Evolutionary conservation across 805 yeast genomes (phyloP).

Genomic region (Alloascoidea hylecoeti): DNA sequence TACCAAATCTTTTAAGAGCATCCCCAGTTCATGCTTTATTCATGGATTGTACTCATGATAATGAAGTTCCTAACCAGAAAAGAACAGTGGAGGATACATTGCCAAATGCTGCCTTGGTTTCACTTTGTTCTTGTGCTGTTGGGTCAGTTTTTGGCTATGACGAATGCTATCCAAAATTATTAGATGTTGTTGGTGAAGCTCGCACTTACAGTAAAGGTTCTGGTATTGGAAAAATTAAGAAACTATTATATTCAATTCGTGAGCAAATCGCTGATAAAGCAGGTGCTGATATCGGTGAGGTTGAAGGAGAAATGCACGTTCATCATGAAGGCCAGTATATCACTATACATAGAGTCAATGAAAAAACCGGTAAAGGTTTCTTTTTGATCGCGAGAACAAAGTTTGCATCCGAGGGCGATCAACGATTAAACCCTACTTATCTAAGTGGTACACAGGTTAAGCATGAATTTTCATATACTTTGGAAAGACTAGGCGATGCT

Average conservation of each 20-base stretch:
- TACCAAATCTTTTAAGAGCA: conserved; percentile 51
- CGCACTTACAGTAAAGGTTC: conserved; percentile 36
- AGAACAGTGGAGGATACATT: conserved; percentile 90
- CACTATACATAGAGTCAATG: conserved; percentile 77
- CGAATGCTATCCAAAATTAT: conserved; percentile 72
- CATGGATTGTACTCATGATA: conserved; percentile 98
- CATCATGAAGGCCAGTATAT: conserved; percentile 91
- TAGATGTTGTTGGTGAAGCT: conserved; percentile 69
- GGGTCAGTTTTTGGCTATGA: conserved; percentile 94
- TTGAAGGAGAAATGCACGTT: conserved; percentile 82
- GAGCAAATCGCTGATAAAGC: conserved; percentile 38
- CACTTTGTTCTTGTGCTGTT: conserved; percentile 84
- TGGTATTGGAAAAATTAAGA: conserved; percentile 73
- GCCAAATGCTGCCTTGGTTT: conserved; percentile 89
- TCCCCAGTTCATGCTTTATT: conserved; percentile 86
- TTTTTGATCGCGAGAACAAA: conserved; percentile 80
- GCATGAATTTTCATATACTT: conserved; percentile 41
- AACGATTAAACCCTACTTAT: conserved; percentile 39
- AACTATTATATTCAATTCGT: conserved; percentile 42
- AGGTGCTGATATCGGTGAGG: conserved; percentile 19
- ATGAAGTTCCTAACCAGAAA: conserved; percentile 77
- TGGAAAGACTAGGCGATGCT: conserved; percentile 36
- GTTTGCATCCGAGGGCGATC: conserved; percentile 33
- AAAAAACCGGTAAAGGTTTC: conserved; percentile 79
- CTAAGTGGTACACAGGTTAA: conserved; percentile 47